Evolutionary conservation across 352 stramenopile genomes (phyloP).

Genomic region (Globisporangium recalcitrans): DNA sequence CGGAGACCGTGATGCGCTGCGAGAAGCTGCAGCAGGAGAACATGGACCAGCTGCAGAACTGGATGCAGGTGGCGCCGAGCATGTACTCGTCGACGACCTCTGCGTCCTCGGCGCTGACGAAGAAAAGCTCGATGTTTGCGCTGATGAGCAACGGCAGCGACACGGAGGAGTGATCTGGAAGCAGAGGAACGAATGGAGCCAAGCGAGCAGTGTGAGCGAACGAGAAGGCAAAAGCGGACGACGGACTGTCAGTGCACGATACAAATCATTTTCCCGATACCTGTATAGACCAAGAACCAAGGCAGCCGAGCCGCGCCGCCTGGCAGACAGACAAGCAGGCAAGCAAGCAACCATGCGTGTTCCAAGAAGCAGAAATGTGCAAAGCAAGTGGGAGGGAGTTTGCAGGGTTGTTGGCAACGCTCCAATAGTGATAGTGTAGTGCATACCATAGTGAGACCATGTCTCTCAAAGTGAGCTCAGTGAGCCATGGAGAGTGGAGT

Average conservation of each 20-base stretch:
- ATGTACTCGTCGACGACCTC: slow-evolving; percentile 20
- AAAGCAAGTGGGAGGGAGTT: too few relatives aligned
- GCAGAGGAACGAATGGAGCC: not conserved
- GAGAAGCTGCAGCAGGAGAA: slow-evolving; percentile 80
- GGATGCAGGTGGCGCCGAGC: slow-evolving; percentile 62
- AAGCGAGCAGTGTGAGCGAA: not conserved
- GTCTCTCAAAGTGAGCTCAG: too few relatives aligned
- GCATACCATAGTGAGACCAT: not conserved
- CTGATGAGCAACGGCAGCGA: slow-evolving; percentile 8
- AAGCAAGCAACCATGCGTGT: not conserved
- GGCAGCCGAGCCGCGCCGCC: too few relatives aligned
- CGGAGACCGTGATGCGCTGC: slow-evolving; percentile 76
- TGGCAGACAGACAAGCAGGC: too few relatives aligned
- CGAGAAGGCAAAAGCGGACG: too few relatives aligned
- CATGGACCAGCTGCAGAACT: slow-evolving; percentile 77
- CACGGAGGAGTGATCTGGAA: slow-evolving; percentile 6
- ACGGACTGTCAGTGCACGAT: not conserved
- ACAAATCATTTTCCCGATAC: not conserved
- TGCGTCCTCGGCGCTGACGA: slow-evolving; percentile 10
- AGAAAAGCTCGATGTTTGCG: slow-evolving; percentile 8
- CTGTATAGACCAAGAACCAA: not conserved
- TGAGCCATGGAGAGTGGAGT: not conserved
- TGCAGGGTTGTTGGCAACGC: too few relatives aligned
- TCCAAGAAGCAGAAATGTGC: not conserved
- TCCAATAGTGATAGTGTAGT: not conserved